Percentiles rank a stretch among this genome's conserved stretches.
These are phyloP conservation scores for Boletellus emodensis DNA, from an alignment of 768 basidiomycete genomes.

Conservation along the genomic window DNA sequence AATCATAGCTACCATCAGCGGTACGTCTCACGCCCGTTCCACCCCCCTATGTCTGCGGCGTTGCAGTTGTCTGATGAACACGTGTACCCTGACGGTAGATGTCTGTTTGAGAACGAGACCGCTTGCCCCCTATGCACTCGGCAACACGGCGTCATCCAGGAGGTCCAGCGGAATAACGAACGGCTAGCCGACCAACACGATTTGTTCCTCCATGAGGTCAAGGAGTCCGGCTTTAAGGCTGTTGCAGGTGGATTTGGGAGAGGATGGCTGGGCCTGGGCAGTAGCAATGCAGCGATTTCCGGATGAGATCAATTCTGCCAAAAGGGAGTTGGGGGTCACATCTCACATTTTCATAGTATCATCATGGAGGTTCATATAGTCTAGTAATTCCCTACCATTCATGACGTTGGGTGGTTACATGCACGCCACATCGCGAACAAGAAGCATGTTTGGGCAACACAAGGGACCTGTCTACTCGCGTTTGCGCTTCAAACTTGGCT, in stretches of 20 bases:
- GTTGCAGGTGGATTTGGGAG: constrained; percentile 68
- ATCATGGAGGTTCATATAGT: background rate
- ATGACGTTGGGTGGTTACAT: background rate
- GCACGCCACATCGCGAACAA: background rate
- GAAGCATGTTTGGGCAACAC: too few relatives aligned
- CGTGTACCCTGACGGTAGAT: constrained; percentile 42
- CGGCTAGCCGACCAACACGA: constrained; percentile 79
- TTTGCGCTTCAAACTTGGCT: constrained; percentile 49
- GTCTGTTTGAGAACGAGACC: constrained; percentile 82
- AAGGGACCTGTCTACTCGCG: constrained; percentile 27
- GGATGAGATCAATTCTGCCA: background rate
- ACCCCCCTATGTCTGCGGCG: too few relatives aligned
- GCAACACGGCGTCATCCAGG: constrained; percentile 83
- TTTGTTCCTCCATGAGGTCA: constrained; percentile 71
- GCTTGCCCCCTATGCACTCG: constrained; percentile 89
- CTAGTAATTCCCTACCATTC: background rate
- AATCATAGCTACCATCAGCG: constrained; percentile 95
- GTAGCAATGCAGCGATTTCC: background rate
- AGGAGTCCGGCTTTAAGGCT: constrained; percentile 64
- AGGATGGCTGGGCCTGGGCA: constrained; percentile 44
- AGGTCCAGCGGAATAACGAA: constrained; percentile 85
- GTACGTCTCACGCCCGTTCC: constrained; percentile 36
- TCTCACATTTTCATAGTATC: background rate
- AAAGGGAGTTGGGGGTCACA: background rate
- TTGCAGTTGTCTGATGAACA: background rate